phyloP scores from a whole-genome alignment of 192 early-diverging fungal genomes.

The Backusella sp. region DNA sequence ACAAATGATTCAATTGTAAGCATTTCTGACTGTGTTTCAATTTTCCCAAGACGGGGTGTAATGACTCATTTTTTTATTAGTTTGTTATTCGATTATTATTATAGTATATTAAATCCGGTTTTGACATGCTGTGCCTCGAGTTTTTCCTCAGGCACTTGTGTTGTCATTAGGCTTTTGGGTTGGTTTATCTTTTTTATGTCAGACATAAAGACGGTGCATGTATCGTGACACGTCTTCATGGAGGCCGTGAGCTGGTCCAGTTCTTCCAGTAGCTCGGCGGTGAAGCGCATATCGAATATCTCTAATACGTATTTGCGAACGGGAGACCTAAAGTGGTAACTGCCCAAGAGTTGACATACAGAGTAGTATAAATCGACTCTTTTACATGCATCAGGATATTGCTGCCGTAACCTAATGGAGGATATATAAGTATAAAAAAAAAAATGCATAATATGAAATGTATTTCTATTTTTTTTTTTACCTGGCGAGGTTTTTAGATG shows the following conservation, averaged over 20 bases:
- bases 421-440: background rate
- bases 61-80: conserved; percentile 11
- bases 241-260: conserved; percentile 37
- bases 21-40: background rate
- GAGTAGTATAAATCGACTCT: conserved; percentile 54
- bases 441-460: background rate
- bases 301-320: conserved; percentile 73
- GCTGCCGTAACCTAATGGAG: conserved; percentile 50
- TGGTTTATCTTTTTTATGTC: conserved; percentile 9
- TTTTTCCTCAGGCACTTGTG: conserved; percentile 13
- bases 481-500: conserved; percentile 67
- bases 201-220: background rate
- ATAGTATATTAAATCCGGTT: conserved; percentile 12
- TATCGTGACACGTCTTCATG: background rate
- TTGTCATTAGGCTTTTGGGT: background rate
- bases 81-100: background rate
- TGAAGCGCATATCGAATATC: conserved; percentile 70
- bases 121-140: conserved; percentile 14
- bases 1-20: conserved; percentile 8
- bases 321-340: conserved; percentile 71
- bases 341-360: conserved; percentile 58
- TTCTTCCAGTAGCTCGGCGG: conserved; percentile 38
- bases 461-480: conserved; percentile 31
- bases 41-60: background rate
- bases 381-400: conserved; percentile 59